phyloP scores from a whole-genome alignment of 2,329 filamentous ascomycete genomes.

The Aspergillus ustus region DNA sequence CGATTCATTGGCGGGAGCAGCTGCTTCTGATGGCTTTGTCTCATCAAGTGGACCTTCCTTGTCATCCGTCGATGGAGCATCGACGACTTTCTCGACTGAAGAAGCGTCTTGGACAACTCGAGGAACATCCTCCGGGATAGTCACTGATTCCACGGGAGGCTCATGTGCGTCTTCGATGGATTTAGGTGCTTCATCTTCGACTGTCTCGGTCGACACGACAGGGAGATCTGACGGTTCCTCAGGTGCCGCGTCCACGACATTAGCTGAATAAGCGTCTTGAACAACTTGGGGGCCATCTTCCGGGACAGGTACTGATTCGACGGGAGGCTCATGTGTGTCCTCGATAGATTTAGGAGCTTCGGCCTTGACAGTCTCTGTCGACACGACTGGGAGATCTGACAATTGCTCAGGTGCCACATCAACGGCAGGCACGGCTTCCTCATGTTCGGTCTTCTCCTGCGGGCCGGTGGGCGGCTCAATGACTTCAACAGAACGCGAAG shows the following conservation, averaged over 20 bases:
- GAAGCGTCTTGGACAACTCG: neutral
- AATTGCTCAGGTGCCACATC: neutral
- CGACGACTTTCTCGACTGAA: neutral
- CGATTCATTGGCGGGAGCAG: neutral
- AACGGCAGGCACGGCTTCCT: neutral
- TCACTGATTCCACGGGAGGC: neutral
- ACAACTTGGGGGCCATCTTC: neutral
- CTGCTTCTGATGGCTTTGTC: neutral
- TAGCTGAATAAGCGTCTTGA: no score
- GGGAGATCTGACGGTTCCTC: neutral
- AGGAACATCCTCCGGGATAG: neutral
- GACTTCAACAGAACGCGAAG: neutral
- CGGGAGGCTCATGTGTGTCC: neutral
- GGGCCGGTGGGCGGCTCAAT: neutral
- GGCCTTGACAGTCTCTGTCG: neutral
- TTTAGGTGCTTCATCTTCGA: neutral
- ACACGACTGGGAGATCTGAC: neutral
- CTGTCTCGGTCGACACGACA: neutral
- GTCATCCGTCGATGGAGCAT: no score
- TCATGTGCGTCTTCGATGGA: neutral
- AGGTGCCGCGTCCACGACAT: no score
- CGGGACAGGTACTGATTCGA: neutral
- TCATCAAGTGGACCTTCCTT: neutral
- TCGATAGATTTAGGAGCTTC: neutral
- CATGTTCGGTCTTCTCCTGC: neutral